A percentile compares a stretch with the other conserved stretches of the same genome.
Conservation (phyloP, 192 early-diverging fungal genomes). For the Coemansia erecta region DNA sequence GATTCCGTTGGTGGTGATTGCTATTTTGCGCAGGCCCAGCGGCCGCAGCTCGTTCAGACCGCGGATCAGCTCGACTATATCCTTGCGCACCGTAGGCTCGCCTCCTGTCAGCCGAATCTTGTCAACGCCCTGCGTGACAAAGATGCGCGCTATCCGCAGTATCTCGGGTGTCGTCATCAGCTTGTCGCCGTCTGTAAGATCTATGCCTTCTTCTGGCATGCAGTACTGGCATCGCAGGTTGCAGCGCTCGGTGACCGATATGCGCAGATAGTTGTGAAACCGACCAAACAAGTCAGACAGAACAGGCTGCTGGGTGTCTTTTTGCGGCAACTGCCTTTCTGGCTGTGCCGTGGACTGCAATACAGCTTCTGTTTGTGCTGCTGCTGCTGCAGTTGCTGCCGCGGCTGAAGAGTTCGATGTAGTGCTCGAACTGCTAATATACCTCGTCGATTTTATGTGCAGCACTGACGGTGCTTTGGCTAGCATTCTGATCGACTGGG, state of each 20-base stretch:
- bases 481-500: too few species aligned
- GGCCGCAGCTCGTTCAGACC: constrained; percentile 72
- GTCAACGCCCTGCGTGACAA: constrained; percentile 84
- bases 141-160: constrained; percentile 71
- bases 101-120: constrained; percentile 97
- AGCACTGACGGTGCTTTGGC: too few species aligned
- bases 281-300: constrained; percentile 80
- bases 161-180: constrained; percentile 84
- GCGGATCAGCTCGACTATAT: constrained; percentile 81
- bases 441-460: neutral
- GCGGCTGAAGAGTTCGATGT: neutral
- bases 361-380: neutral
- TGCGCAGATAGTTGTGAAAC: constrained; percentile 90
- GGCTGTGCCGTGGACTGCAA: too few species aligned
- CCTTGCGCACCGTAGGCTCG: constrained; percentile 91
- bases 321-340: neutral
- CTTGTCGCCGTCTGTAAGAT: constrained; percentile 63
- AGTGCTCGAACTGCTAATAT: neutral
- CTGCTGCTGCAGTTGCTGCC: neutral
- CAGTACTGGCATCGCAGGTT: constrained; percentile 98
- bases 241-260: constrained; percentile 92
- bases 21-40: constrained; percentile 73
- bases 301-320: constrained; percentile 11
- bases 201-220: constrained; percentile 89
- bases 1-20: constrained; percentile 95